Conservation (phyloP, 306 rosid genomes). For the Rosa rugosa region DNA sequence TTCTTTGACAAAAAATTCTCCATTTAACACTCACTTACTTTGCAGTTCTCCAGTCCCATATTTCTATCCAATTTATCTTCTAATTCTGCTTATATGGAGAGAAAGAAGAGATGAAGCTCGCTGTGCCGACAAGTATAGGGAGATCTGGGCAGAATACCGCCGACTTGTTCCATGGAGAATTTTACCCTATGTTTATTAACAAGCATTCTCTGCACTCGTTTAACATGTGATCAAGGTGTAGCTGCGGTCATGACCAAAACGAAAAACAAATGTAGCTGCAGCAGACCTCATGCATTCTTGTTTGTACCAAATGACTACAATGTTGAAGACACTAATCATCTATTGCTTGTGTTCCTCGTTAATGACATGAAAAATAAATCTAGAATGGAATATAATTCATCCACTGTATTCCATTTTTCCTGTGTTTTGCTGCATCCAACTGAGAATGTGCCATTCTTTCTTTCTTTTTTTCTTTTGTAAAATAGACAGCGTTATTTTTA, state of each 20-base stretch:
- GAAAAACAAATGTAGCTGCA: background rate
- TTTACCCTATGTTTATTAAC: conserved; percentile 63
- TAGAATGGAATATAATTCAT: background rate
- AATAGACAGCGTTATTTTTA: background rate
- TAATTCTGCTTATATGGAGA: conserved; percentile 86
- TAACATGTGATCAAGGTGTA: background rate
- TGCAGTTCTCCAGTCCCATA: conserved; percentile 94
- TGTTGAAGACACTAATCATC: background rate
- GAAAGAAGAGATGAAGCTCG: conserved; percentile 97
- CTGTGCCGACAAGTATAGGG: conserved; percentile 84
- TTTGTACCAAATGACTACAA: conserved; percentile 10
- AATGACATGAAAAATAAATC: background rate
- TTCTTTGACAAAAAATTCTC: conserved; percentile 5
- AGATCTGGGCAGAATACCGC: conserved; percentile 73
- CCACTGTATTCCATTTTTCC: background rate
- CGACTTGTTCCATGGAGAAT: conserved; percentile 92
- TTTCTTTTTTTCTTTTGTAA: background rate
- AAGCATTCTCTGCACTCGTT: background rate
- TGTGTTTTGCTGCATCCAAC: background rate
- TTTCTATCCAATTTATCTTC: conserved; percentile 89
- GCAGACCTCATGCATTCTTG: conserved; percentile 2
- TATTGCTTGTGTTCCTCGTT: background rate
- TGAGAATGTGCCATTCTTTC: background rate
- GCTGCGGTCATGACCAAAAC: background rate
- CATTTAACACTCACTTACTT: conserved; percentile 18